Evolutionary conservation across 768 basidiomycete genomes (phyloP).

Genomic region (Dacryopinax spathularia): DNA sequence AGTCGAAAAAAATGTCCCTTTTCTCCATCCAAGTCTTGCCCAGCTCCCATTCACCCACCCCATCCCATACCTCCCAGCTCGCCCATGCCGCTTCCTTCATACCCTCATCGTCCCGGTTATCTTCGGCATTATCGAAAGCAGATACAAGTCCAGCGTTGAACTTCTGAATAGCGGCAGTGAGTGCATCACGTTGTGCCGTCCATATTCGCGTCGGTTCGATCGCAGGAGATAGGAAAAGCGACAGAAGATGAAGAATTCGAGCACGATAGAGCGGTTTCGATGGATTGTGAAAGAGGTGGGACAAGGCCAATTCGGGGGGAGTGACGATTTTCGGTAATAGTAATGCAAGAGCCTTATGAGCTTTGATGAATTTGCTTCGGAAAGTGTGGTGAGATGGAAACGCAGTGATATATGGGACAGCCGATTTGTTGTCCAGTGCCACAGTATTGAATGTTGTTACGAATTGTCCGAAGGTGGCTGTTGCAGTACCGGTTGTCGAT

Average conservation of each 20-base stretch:
- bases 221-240: slow-evolving; percentile 52
- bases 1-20: slow-evolving; percentile 83
- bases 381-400: slow-evolving; percentile 26
- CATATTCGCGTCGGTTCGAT: slow-evolving; percentile 62
- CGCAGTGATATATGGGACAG: slow-evolving; percentile 5
- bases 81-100: slow-evolving; percentile 76
- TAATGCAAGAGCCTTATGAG: slow-evolving; percentile 48
- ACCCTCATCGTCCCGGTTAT: slow-evolving; percentile 47
- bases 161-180: slow-evolving; percentile 68
- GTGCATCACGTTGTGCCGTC: slow-evolving; percentile 43
- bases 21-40: slow-evolving; percentile 94
- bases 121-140: slow-evolving; percentile 79
- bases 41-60: slow-evolving; percentile 64
- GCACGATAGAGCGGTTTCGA: slow-evolving; percentile 42
- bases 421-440: slow-evolving; percentile 11
- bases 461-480: slow-evolving; percentile 21
- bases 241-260: slow-evolving; percentile 54
- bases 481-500: slow-evolving; percentile 21
- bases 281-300: slow-evolving; percentile 36
- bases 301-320: slow-evolving; percentile 53
- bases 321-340: slow-evolving; percentile 43
- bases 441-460: slow-evolving; percentile 28
- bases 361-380: slow-evolving; percentile 49
- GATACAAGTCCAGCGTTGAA: slow-evolving; percentile 79
- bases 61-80: slow-evolving; percentile 70